Evolutionary conservation across 1,139 yeast species (phyloP).

Genomic region (Geotrichum fermentans): DNA sequence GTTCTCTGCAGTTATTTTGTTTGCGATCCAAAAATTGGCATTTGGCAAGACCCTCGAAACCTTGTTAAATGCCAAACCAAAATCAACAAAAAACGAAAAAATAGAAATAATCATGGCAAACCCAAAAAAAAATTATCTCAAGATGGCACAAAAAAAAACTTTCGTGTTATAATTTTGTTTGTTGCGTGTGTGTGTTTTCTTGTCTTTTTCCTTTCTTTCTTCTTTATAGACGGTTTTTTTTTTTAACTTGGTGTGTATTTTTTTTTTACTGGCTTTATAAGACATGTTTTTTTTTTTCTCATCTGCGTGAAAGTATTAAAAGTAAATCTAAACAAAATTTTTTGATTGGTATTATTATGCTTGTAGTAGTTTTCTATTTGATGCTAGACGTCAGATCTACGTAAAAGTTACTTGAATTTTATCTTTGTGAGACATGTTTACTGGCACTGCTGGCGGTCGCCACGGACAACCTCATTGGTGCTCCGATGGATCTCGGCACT

Average conservation of each 20-base stretch:
- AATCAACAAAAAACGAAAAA: background rate
- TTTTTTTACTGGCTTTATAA: background rate
- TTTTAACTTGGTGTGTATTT: background rate
- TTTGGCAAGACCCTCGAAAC: background rate
- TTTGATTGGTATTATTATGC: background rate
- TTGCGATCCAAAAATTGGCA: background rate
- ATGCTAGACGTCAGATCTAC: background rate
- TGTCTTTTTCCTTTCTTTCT: slow-evolving; percentile 4
- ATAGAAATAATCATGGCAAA: background rate
- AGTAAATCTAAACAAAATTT: too few species aligned
- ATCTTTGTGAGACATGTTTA: slow-evolving; percentile 20
- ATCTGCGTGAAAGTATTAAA: too few species aligned
- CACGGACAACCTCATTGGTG: slow-evolving; percentile 13
- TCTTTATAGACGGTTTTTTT: slow-evolving; percentile 6
- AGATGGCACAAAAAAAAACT: background rate
- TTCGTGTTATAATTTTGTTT: background rate
- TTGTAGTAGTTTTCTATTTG: background rate
- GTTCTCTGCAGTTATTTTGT: background rate
- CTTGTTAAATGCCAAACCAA: background rate
- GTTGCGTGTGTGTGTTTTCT: slow-evolving; percentile 6
- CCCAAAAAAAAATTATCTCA: background rate
- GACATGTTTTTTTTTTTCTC: background rate
- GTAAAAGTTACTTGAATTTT: background rate
- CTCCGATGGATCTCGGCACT: background rate
- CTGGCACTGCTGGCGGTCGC: slow-evolving; percentile 27